Conservation (phyloP, 805 yeast genomes). For the Hanseniaspora mollemarum region DNA sequence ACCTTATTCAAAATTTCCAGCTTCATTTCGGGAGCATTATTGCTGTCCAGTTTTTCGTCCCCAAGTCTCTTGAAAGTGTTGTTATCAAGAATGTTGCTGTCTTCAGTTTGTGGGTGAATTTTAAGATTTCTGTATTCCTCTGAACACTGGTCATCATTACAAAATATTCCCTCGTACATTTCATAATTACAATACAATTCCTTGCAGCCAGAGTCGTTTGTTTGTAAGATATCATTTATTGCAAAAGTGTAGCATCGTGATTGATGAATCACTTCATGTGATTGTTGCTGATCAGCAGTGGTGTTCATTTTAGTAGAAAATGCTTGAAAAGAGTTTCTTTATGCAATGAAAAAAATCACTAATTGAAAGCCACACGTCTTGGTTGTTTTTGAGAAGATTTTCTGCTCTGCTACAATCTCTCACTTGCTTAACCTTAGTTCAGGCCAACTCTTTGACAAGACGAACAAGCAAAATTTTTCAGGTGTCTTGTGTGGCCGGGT, state of each 20-base stretch:
- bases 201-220: not conserved
- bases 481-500: no score
- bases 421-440: no score
- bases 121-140: not conserved
- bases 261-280: constrained; percentile 3
- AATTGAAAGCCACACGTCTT: no score
- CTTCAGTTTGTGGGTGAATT: not conserved
- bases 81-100: not conserved
- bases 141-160: constrained; percentile 12
- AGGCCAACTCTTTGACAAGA: no score
- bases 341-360: no score
- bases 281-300: not conserved
- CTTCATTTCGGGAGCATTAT: constrained; percentile 22
- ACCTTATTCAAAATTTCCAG: constrained; percentile 74
- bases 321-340: no score
- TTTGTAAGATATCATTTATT: not conserved
- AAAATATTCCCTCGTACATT: constrained; percentile 7
- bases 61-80: constrained; percentile 3
- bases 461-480: no score
- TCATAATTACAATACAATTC: constrained; percentile 15
- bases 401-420: no score
- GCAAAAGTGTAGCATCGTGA: constrained; percentile 11
- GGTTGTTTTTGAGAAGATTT: no score
- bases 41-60: not conserved
- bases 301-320: no score